These are phyloP conservation scores for Podila horticola DNA, from an alignment of 192 early-diverging fungal species.

Conservation along the genomic window DNA sequence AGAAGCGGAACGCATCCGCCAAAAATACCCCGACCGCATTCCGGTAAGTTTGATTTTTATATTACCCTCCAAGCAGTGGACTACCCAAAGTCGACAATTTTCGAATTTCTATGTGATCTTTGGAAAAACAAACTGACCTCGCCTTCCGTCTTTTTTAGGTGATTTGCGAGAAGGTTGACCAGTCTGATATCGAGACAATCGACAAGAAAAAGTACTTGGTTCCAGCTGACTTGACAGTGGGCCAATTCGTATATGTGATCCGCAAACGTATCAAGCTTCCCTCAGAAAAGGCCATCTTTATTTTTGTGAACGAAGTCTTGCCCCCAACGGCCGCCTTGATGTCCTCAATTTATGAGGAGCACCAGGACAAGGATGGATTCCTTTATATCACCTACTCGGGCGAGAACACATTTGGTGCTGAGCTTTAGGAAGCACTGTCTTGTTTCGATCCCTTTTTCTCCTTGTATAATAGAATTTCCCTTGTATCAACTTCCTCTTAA, in stretches of 20 bases:
- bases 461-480: slow-evolving; percentile 1
- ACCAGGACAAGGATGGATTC: slow-evolving; percentile 99
- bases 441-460: slow-evolving; percentile 11
- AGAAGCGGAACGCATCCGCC: slow-evolving; percentile 95
- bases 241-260: slow-evolving; percentile 97
- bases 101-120: neutral
- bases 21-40: slow-evolving; percentile 95
- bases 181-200: slow-evolving; percentile 94
- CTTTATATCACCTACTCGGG: slow-evolving; percentile 94
- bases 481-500: neutral
- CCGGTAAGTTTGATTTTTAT: slow-evolving; percentile 58
- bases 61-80: neutral
- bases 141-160: slow-evolving; percentile 49
- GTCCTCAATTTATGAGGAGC: slow-evolving; percentile 95
- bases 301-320: slow-evolving; percentile 97
- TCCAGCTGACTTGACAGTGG: slow-evolving; percentile 95
- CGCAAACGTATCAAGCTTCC: slow-evolving; percentile 96
- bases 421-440: slow-evolving; percentile 15
- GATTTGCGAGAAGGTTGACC: slow-evolving; percentile 97
- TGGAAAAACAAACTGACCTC: neutral
- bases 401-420: slow-evolving; percentile 86
- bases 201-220: slow-evolving; percentile 99
- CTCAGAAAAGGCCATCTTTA: slow-evolving; percentile 98
- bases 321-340: slow-evolving; percentile 95
- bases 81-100: neutral